Evolutionary conservation across 257 asterid species (phyloP).

Genomic region (Solanum ossicruentum): DNA sequence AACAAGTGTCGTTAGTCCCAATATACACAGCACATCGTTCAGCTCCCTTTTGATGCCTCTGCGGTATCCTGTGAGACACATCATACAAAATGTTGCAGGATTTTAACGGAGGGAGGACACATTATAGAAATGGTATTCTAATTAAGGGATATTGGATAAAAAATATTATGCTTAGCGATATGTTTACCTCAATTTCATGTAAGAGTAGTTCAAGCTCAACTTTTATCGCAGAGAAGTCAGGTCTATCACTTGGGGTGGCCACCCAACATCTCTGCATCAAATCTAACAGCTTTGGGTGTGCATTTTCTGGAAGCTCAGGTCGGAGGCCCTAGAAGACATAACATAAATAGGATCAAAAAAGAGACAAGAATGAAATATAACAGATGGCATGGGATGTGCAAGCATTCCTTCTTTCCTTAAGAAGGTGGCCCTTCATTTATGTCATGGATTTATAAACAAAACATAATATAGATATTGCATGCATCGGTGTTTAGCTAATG

Average conservation of each 20-base stretch:
- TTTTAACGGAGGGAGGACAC: not conserved
- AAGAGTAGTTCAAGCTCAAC: slow-evolving; percentile 55
- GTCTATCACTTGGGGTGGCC: slow-evolving; percentile 51
- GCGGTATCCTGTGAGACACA: slow-evolving; percentile 26
- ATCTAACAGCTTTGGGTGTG: slow-evolving; percentile 50
- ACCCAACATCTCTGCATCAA: slow-evolving; percentile 90
- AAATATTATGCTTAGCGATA: not conserved
- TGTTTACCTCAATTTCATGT: slow-evolving; percentile 39
- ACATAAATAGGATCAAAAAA: not conserved
- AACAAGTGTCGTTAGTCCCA: slow-evolving; percentile 6
- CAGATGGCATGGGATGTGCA: not conserved
- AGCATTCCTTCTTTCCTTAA: not conserved
- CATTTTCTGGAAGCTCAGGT: slow-evolving; percentile 58
- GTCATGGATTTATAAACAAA: not conserved
- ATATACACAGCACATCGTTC: not conserved
- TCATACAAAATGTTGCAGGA: not conserved
- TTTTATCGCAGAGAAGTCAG: slow-evolving; percentile 53
- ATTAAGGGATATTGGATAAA: not conserved
- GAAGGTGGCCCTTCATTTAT: not conserved
- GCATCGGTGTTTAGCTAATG: not conserved
- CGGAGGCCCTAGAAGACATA: slow-evolving; percentile 60
- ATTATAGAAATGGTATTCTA: not conserved
- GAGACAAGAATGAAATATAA: not conserved
- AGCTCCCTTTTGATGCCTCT: slow-evolving; percentile 23
- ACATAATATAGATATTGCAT: not conserved